Percentiles rank a stretch among this genome's conserved stretches.
phyloP scores from a whole-genome alignment of 2,329 filamentous ascomycete genomes.

The Chaetomium sp. region DNA sequence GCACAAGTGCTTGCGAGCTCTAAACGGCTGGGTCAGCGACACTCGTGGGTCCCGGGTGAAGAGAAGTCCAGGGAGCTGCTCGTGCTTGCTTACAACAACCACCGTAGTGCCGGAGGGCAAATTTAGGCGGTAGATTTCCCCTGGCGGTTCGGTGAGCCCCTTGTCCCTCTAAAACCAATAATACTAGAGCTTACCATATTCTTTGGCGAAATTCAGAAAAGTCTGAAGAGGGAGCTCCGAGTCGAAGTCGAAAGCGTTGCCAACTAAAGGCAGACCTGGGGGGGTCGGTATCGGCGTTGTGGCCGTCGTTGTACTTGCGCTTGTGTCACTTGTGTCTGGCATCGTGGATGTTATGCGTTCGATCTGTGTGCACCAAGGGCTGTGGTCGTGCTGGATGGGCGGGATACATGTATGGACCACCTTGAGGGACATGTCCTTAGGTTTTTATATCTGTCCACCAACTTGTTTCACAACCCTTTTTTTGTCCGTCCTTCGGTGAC shows the following conservation, averaged over 20 bases:
- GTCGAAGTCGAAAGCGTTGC: constrained; percentile 17
- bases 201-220: constrained; percentile 10
- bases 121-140: constrained; percentile 62
- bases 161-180: not conserved
- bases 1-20: constrained; percentile 52
- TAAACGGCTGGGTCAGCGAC: not conserved
- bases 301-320: not conserved
- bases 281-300: constrained; percentile 15
- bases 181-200: constrained; percentile 11
- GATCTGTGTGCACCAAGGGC: not conserved
- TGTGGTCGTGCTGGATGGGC: not conserved
- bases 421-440: not conserved
- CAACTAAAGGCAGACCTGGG: constrained; percentile 17
- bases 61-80: not conserved
- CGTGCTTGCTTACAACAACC: constrained; percentile 28
- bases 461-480: not conserved
- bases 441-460: not conserved
- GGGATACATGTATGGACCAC: not conserved
- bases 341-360: not conserved
- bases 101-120: constrained; percentile 46
- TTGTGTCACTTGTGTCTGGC: not conserved
- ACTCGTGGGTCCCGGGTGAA: not conserved
- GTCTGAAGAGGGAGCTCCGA: constrained; percentile 8
- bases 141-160: constrained; percentile 36
- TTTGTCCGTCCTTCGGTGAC: not conserved